Conservation (phyloP, 148 eudicot genomes). For the Rhododendron henanense region DNA sequence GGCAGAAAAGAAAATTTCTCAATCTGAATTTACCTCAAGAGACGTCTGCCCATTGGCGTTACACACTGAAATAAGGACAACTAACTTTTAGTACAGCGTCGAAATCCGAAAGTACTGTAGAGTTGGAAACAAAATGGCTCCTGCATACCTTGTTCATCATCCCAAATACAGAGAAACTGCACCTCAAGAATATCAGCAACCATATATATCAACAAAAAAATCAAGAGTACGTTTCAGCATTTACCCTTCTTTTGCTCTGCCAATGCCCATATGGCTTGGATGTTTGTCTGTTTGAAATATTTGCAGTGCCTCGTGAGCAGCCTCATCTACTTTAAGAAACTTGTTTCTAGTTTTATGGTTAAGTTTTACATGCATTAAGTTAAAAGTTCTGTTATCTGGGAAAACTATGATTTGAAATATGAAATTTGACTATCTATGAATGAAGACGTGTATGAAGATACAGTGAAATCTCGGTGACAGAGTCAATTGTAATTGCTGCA, state of each 20-base stretch:
- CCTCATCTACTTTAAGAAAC: constrained; percentile 88
- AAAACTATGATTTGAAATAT: background rate
- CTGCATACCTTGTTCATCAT: constrained; percentile 91
- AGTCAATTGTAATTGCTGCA: constrained; percentile 73
- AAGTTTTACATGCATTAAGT: constrained; percentile 27
- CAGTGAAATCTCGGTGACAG: constrained; percentile 77
- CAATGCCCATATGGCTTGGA: constrained; percentile 99
- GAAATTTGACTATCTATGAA: background rate
- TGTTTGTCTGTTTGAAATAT: constrained; percentile 95
- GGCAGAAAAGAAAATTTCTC: background rate
- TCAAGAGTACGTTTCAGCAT: constrained; percentile 13
- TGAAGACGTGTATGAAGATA: constrained; percentile 41
- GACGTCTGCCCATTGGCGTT: constrained; percentile 94
- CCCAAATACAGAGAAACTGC: constrained; percentile 97
- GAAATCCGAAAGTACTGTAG: constrained; percentile 8
- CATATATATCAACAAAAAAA: constrained; percentile 14
- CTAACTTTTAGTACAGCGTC: constrained; percentile 9
- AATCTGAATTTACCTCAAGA: constrained; percentile 55
- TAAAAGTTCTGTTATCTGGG: constrained; percentile 9
- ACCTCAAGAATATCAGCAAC: constrained; percentile 13
- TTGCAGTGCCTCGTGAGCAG: constrained; percentile 91
- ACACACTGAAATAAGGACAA: constrained; percentile 60
- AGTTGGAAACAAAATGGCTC: constrained; percentile 2
- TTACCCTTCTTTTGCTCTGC: constrained; percentile 99
- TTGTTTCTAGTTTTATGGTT: constrained; percentile 54